phyloP scores from a whole-genome alignment of 2,329 filamentous ascomycete species.

The Neurospora sp. region DNA sequence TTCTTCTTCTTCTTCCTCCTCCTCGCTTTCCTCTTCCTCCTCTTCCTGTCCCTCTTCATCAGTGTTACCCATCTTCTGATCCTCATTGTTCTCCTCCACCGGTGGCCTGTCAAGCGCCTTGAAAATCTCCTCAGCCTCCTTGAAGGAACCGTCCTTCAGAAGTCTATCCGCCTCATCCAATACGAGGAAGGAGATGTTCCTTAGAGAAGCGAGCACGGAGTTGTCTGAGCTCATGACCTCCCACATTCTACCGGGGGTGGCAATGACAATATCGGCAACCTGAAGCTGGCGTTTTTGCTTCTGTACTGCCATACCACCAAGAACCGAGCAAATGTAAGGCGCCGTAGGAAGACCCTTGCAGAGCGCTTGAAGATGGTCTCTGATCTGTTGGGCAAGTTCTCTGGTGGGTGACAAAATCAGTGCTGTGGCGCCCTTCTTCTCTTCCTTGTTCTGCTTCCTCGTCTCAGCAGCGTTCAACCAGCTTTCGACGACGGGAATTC shows the following conservation, averaged over 20 bases:
- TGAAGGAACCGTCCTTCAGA: slow-evolving; percentile 87
- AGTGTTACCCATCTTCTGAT: slow-evolving; percentile 40
- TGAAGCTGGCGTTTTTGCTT: slow-evolving; percentile 84
- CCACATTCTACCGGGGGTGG: slow-evolving; percentile 87
- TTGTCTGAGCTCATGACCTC: slow-evolving; percentile 75
- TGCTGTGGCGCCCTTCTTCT: slow-evolving; percentile 49
- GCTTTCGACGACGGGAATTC: slow-evolving; percentile 80
- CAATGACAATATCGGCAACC: slow-evolving; percentile 85
- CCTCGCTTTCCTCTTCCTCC: slow-evolving; percentile 31
- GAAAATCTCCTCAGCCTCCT: slow-evolving; percentile 84
- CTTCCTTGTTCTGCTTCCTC: slow-evolving; percentile 25
- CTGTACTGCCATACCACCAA: slow-evolving; percentile 84
- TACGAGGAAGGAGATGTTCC: slow-evolving; percentile 69
- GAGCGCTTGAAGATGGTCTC: slow-evolving; percentile 68
- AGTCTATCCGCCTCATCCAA: slow-evolving; percentile 91
- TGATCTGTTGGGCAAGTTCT: slow-evolving; percentile 87
- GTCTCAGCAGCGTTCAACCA: slow-evolving; percentile 45
- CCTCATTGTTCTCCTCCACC: background rate
- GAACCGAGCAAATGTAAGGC: slow-evolving; percentile 76
- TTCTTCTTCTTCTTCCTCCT: slow-evolving; percentile 32
- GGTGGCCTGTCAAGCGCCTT: slow-evolving; percentile 59
- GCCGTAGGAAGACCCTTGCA: slow-evolving; percentile 51
- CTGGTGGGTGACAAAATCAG: slow-evolving; percentile 84
- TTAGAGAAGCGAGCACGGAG: slow-evolving; percentile 59
- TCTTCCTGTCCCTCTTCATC: slow-evolving; percentile 38